Base-by-base conservation (phyloP, 1,284 basidiomycete species). In the Ganoderma leucocontextum region DNA sequence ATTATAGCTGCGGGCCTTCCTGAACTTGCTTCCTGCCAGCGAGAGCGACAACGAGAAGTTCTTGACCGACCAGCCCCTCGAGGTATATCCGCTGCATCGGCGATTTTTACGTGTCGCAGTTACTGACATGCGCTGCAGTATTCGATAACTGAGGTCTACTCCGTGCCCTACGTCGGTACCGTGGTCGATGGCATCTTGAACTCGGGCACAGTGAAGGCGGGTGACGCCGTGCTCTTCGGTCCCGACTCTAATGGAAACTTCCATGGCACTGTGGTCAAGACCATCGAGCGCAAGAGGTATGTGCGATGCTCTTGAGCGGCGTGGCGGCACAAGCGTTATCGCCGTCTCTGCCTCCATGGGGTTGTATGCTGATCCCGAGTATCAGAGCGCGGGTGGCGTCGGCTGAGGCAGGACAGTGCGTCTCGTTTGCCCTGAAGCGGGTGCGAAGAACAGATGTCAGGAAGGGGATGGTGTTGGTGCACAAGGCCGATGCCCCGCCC, bases 231-330 rank as follows among this genome's bases (percentile, higher is more conserved):
- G 33, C 81, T 96, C 52, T 84, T 98, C 53, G 97, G 98, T 0
- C 98, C 98, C 2, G 98, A 99, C 80, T 90, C 94, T 0, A 94
- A 97, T 65, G 97, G 97, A 1, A 92, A 95, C 74, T 99, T 94
- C 80, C 87, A 92, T 70, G 86, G 87, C 25, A 95, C 95, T 0
- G 84, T 90, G 3, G 85, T 99, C 72, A 95, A 95, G 83, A 94
- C 91, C 69, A 99, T 99, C 80, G 97, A 99, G 81, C 88, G 97
- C 62, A 99, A 99, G 81, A 85, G 95, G 91, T 91, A 64, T 33
- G 83, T 73, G 42, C 15, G 38, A 25, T 53, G 10, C 33, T n/a
- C 15, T 25, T 42, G 25, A 19, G 36, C 33, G 39, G 22, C 36
- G 62, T 19, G n/a, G 52, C 29, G 29, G 52, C 15, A 38, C 9